These are phyloP conservation scores for Melastoma malabathricum DNA, from an alignment of 345 rosid species.

Conservation along the genomic window DNA sequence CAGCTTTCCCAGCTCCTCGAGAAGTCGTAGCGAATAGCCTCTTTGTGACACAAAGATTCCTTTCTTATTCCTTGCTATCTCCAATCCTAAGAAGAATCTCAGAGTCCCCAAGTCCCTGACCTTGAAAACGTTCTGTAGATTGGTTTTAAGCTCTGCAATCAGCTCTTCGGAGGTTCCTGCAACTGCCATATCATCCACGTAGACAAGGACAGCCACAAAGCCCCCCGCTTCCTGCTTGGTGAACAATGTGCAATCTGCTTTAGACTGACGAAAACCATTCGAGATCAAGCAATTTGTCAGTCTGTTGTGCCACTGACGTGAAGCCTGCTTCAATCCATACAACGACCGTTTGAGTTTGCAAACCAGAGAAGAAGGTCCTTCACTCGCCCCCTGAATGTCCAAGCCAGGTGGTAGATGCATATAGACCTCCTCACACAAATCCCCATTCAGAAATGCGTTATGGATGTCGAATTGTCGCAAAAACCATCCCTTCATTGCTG, in stretches of 20 bases:
- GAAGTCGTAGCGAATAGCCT: neutral
- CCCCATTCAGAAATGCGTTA: constrained; percentile 6
- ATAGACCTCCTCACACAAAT: constrained; percentile 2
- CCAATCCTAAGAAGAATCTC: neutral
- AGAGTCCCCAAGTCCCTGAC: constrained; percentile 2
- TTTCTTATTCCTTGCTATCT: neutral
- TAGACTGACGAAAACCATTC: neutral
- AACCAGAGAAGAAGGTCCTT: neutral
- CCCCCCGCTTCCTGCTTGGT: neutral
- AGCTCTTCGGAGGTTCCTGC: too few species aligned
- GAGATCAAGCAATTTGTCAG: neutral
- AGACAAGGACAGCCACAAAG: neutral
- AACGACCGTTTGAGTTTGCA: constrained; percentile 1
- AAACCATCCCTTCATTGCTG: neutral
- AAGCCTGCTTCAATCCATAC: neutral
- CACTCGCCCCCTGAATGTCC: too few species aligned
- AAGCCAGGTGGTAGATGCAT: neutral
- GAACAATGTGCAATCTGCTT: neutral
- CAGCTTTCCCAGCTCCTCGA: neutral
- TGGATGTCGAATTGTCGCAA: neutral
- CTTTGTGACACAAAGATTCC: neutral
- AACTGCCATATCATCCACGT: neutral
- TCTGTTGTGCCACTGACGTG: neutral
- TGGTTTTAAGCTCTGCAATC: neutral
- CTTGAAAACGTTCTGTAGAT: neutral